These are phyloP conservation scores for Emydomyces testavorans DNA, from an alignment of 2,329 filamentous ascomycete species.

Conservation along the genomic window DNA sequence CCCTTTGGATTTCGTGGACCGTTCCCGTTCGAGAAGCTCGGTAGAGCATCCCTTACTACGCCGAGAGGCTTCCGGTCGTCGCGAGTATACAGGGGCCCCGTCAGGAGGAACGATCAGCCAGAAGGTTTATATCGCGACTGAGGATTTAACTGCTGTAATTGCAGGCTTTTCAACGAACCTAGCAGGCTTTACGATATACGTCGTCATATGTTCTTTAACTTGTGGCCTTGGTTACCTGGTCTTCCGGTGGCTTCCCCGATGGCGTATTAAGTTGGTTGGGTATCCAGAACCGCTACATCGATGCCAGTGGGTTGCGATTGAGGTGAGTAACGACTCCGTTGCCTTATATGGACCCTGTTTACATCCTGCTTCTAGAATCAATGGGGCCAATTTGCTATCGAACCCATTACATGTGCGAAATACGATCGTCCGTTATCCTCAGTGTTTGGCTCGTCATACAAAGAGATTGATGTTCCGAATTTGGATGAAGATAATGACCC, in stretches of 20 bases:
- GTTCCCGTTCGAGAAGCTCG: constrained; percentile 34
- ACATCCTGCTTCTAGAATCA: constrained; percentile 54
- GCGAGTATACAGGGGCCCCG: constrained; percentile 50
- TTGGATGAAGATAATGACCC: constrained; percentile 63
- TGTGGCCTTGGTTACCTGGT: constrained; percentile 71
- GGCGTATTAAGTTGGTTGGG: constrained; percentile 69
- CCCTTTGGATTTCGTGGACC: constrained; percentile 10
- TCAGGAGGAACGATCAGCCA: constrained; percentile 60
- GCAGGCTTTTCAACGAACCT: constrained; percentile 76
- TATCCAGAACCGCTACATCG: constrained; percentile 55
- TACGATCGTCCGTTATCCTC: constrained; percentile 55
- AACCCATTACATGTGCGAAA: constrained; percentile 50
- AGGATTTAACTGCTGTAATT: constrained; percentile 87
- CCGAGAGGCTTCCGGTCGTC: constrained; percentile 47
- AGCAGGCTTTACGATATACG: constrained; percentile 57
- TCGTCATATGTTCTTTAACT: constrained; percentile 58
- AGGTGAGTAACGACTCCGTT: constrained; percentile 40
- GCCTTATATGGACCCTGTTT: constrained; percentile 8
- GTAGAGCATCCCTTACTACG: constrained; percentile 54
- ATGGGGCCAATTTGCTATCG: constrained; percentile 83
- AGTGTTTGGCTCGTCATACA: constrained; percentile 42
- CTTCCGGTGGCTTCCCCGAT: constrained; percentile 79
- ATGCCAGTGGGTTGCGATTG: constrained; percentile 85
- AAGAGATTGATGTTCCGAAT: constrained; percentile 50
- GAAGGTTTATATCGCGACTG: constrained; percentile 84